Percentiles rank a stretch among this genome's conserved stretches.
Evolutionary conservation across 2,329 filamentous ascomycete genomes (phyloP).

Genomic region (Aureobasidium zeae): DNA sequence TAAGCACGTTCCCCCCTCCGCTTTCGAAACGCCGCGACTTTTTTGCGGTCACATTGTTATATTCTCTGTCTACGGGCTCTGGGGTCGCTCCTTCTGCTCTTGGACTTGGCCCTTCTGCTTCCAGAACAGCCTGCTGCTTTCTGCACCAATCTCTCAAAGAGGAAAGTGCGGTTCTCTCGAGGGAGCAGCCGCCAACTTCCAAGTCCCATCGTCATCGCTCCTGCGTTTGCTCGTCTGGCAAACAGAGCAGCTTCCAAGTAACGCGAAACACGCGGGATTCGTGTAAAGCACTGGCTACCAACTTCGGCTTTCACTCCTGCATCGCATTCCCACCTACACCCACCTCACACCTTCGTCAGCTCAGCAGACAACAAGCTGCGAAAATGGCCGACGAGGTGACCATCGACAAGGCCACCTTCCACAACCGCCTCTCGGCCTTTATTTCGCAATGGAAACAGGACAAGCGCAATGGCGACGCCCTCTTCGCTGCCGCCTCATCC

Average conservation of each 20-base stretch:
- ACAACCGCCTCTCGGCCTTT: slow-evolving; percentile 82
- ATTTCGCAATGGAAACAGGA: slow-evolving; percentile 92
- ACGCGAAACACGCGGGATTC: slow-evolving; percentile 2
- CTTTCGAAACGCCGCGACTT: too few species aligned
- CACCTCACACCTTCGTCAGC: background rate
- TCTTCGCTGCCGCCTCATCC: slow-evolving; percentile 79
- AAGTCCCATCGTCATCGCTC: too few species aligned
- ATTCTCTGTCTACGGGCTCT: too few species aligned
- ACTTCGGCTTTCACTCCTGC: slow-evolving; percentile 6
- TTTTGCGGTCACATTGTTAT: too few species aligned
- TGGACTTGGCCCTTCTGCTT: too few species aligned
- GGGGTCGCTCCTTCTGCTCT: too few species aligned
- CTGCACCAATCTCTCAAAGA: too few species aligned
- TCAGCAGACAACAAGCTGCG: slow-evolving; percentile 16
- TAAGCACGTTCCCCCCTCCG: too few species aligned
- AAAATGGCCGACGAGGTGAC: slow-evolving; percentile 72
- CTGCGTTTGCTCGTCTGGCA: too few species aligned
- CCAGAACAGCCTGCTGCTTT: too few species aligned
- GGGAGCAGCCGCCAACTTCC: too few species aligned
- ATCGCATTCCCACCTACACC: background rate
- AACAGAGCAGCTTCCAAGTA: background rate
- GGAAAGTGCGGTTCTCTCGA: too few species aligned
- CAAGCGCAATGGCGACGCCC: slow-evolving; percentile 73
- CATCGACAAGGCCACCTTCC: slow-evolving; percentile 89
- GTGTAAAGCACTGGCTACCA: slow-evolving; percentile 7